phyloP scores from a whole-genome alignment of 1,139 yeast genomes.

The Taphrina pruni region DNA sequence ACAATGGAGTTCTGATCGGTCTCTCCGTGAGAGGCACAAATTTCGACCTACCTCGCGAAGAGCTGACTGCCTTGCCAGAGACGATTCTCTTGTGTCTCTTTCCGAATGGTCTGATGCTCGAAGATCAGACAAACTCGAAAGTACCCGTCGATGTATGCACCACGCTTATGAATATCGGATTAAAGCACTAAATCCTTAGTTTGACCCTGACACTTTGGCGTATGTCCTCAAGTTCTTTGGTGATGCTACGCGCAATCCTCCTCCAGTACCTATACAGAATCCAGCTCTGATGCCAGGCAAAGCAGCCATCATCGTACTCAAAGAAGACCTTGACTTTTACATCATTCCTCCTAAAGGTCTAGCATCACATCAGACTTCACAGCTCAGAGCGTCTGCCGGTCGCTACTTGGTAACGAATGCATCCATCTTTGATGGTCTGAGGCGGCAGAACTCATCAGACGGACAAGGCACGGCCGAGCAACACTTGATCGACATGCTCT shows the following conservation, averaged over 20 bases:
- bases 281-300: conserved; percentile 72
- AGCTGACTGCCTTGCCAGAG: conserved; percentile 88
- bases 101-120: conserved; percentile 88
- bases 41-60: conserved; percentile 81
- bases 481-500: conserved; percentile 91
- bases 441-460: conserved; percentile 35
- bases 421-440: conserved; percentile 73
- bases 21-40: conserved; percentile 67
- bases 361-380: conserved; percentile 29
- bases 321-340: conserved; percentile 94
- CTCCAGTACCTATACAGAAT: conserved; percentile 49
- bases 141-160: conserved; percentile 60
- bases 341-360: conserved; percentile 71
- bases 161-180: too few species aligned
- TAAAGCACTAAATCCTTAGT: conserved; percentile 56
- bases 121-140: conserved; percentile 76
- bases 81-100: conserved; percentile 81
- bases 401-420: conserved; percentile 62
- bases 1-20: conserved; percentile 55
- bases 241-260: conserved; percentile 52
- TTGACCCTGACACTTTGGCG: conserved; percentile 82
- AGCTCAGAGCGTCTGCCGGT: conserved; percentile 53
- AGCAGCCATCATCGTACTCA: conserved; percentile 88
- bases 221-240: conserved; percentile 75
- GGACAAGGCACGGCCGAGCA: conserved; percentile 83